Conservation (phyloP, 768 basidiomycete genomes). For the Lentinula guzmanii region DNA sequence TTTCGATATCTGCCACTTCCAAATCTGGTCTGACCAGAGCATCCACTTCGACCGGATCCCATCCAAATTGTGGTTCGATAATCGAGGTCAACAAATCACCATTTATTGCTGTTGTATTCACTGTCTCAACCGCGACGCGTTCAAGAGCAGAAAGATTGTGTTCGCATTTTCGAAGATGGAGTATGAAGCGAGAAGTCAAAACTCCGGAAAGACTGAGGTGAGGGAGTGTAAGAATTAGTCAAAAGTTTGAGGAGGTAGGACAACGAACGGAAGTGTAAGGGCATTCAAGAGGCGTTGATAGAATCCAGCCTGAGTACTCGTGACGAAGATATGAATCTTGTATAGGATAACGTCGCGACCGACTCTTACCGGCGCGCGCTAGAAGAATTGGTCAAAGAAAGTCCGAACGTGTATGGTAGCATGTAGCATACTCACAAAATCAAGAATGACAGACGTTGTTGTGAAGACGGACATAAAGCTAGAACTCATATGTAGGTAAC, state of each 20-base stretch:
- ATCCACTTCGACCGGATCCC: background rate
- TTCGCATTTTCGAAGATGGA: slow-evolving; percentile 7
- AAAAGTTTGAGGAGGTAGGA: background rate
- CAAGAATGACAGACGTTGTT: slow-evolving; percentile 16
- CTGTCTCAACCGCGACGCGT: background rate
- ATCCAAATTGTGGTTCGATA: background rate
- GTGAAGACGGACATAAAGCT: slow-evolving; percentile 20
- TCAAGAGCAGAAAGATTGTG: background rate
- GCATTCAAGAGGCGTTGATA: slow-evolving; percentile 22
- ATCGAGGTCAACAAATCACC: background rate
- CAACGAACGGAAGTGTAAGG: slow-evolving; percentile 18
- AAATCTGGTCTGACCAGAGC: background rate
- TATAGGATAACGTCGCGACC: background rate
- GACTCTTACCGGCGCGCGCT: slow-evolving; percentile 15
- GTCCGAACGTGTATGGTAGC: background rate
- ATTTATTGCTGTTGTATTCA: background rate
- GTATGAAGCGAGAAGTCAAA: slow-evolving; percentile 4
- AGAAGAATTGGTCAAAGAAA: too few species aligned
- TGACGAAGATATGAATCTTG: background rate
- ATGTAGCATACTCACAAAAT: slow-evolving; percentile 14
- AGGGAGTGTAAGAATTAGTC: too few species aligned
- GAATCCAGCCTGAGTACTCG: slow-evolving; percentile 16
- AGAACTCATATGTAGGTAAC: background rate
- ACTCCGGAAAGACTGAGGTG: slow-evolving; percentile 1
- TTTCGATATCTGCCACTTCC: background rate